Conservation (phyloP, 2,329 filamentous ascomycete genomes). For the Westerdykella sp. region DNA sequence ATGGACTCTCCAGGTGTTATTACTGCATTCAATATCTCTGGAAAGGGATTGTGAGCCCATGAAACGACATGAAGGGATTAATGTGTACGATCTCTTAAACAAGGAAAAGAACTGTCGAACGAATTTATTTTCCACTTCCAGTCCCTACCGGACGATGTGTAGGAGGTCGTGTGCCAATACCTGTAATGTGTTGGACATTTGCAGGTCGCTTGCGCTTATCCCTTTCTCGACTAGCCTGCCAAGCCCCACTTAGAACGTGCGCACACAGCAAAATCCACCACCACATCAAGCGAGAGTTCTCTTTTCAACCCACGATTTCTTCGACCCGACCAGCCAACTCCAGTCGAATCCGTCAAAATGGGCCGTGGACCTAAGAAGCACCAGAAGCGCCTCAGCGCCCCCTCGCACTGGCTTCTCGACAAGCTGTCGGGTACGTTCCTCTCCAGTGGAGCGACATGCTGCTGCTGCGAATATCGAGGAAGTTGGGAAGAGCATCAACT, state of each 20-base stretch:
- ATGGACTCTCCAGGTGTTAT: too few relatives aligned
- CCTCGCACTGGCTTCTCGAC: slow-evolving; percentile 99
- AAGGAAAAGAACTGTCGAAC: background rate
- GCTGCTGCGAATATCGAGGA: slow-evolving; percentile 51
- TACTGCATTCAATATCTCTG: too few relatives aligned
- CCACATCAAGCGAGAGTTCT: too few relatives aligned
- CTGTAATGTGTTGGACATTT: too few relatives aligned
- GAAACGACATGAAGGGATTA: background rate
- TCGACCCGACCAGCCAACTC: slow-evolving; percentile 25
- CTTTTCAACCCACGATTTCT: background rate
- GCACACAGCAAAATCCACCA: too few relatives aligned
- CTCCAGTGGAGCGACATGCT: background rate
- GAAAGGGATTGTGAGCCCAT: background rate
- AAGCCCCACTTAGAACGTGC: background rate
- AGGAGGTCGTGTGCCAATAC: too few relatives aligned
- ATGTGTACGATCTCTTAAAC: background rate
- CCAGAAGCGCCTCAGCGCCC: slow-evolving; percentile 98
- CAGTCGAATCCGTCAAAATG: slow-evolving; percentile 49
- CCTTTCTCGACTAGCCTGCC: too few relatives aligned
- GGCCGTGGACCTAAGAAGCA: slow-evolving; percentile 85
- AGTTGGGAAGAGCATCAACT: slow-evolving; percentile 1
- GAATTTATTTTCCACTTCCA: background rate
- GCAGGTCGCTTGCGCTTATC: too few relatives aligned
- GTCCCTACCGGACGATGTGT: too few relatives aligned
- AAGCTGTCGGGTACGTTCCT: slow-evolving; percentile 73